phyloP scores from a whole-genome alignment of 139 green algal genomes.

The Asterochloris erici region DNA sequence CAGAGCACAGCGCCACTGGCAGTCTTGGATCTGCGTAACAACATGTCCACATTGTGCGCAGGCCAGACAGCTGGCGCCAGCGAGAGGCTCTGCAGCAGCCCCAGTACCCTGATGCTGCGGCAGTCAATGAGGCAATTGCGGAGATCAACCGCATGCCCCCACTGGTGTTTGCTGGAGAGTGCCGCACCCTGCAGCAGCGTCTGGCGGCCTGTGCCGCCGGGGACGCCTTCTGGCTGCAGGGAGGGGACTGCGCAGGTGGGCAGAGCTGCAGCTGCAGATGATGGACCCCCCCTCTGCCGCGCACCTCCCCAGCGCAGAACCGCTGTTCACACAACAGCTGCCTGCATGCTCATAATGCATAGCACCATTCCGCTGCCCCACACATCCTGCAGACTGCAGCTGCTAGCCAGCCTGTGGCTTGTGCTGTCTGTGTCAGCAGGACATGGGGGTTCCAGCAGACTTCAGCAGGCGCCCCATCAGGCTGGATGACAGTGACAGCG shows the following conservation, averaged over 20 bases:
- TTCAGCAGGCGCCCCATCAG: too few species aligned
- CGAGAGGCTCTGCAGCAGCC: slow-evolving; percentile 68
- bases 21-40: slow-evolving; percentile 15
- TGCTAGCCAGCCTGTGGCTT: too few species aligned
- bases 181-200: slow-evolving; percentile 81
- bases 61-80: slow-evolving; percentile 51
- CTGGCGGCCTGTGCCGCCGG: slow-evolving; percentile 81
- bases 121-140: slow-evolving; percentile 34
- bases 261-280: too few species aligned
- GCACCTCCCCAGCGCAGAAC: too few species aligned
- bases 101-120: slow-evolving; percentile 55
- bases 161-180: slow-evolving; percentile 98
- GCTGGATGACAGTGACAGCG: not conserved
- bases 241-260: slow-evolving; percentile 86
- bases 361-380: not conserved
- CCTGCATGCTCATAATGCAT: too few species aligned
- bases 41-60: too few species aligned
- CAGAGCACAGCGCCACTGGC: not conserved
- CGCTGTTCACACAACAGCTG: too few species aligned
- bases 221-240: slow-evolving; percentile 80
- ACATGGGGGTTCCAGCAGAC: too few species aligned
- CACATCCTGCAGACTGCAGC: too few species aligned
- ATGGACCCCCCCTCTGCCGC: too few species aligned
- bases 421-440: too few species aligned
- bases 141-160: slow-evolving; percentile 81